A percentile compares a stretch with the other conserved stretches of the same genome.
Evolutionary conservation across 1,139 yeast genomes (phyloP).

Genomic region (Yamadazyma siamensis): DNA sequence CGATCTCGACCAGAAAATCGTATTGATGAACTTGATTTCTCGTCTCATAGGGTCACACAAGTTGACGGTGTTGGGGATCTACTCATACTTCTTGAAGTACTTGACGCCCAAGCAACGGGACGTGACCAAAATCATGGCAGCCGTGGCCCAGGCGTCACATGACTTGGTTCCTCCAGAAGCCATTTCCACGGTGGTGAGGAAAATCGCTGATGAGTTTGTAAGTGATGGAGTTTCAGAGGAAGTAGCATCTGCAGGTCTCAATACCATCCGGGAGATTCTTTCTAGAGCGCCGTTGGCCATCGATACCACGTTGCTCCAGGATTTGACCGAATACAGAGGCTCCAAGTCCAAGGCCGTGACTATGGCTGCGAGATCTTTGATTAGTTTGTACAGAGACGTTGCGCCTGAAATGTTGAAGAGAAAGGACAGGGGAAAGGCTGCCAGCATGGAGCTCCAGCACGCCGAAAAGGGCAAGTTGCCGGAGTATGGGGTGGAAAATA

Average conservation of each 20-base stretch:
- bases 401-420: constrained; percentile 93
- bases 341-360: constrained; percentile 91
- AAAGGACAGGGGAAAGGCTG: constrained; percentile 90
- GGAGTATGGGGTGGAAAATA: constrained; percentile 70
- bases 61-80: constrained; percentile 82
- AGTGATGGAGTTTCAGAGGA: constrained; percentile 98
- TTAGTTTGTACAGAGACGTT: constrained; percentile 82
- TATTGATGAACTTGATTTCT: constrained; percentile 81
- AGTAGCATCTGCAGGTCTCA: constrained; percentile 96
- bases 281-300: constrained; percentile 93
- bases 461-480: constrained; percentile 40
- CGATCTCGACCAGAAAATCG: constrained; percentile 82
- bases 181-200: constrained; percentile 72
- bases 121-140: constrained; percentile 95
- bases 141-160: constrained; percentile 94
- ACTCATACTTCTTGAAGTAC: constrained; percentile 82
- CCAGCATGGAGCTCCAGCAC: constrained; percentile 73
- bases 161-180: constrained; percentile 96
- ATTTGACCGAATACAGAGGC: constrained; percentile 84
- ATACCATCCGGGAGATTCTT: constrained; percentile 88
- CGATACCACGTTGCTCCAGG: constrained; percentile 81
- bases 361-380: constrained; percentile 91
- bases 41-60: constrained; percentile 93
- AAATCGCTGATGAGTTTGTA: constrained; percentile 95
- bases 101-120: constrained; percentile 91